phyloP scores from a whole-genome alignment of 2,329 filamentous ascomycete species.

The Cladosporium halotolerans region DNA sequence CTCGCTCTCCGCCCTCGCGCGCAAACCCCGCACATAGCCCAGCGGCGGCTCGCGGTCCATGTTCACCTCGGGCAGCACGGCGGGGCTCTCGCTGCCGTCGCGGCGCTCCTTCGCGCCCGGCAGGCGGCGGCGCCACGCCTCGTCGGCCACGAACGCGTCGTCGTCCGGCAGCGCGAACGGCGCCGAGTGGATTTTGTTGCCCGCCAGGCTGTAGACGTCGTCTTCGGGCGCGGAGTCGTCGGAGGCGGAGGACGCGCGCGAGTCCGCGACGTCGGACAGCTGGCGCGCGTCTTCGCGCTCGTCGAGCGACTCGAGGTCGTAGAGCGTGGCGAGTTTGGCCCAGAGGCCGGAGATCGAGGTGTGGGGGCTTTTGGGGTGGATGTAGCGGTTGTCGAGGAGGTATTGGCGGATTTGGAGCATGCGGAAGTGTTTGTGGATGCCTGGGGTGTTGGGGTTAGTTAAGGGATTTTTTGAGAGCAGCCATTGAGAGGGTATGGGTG shows the following conservation, averaged over 20 bases:
- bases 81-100: slow-evolving; percentile 21
- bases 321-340: slow-evolving; percentile 75
- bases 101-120: slow-evolving; percentile 13
- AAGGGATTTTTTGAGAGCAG: neutral
- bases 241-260: slow-evolving; percentile 7
- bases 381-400: slow-evolving; percentile 29
- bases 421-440: slow-evolving; percentile 89
- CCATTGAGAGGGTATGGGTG: too few species aligned
- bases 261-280: slow-evolving; percentile 35
- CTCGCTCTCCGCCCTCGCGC: slow-evolving; percentile 19
- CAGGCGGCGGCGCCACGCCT: slow-evolving; percentile 39
- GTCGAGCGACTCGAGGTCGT: slow-evolving; percentile 80
- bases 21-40: slow-evolving; percentile 29
- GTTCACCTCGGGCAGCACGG: slow-evolving; percentile 27
- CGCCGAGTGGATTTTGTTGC: slow-evolving; percentile 32
- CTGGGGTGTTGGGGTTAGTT: slow-evolving; percentile 30
- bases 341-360: slow-evolving; percentile 88
- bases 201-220: slow-evolving; percentile 32
- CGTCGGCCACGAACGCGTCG: slow-evolving; percentile 24
- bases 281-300: slow-evolving; percentile 65
- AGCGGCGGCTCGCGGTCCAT: slow-evolving; percentile 27
- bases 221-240: slow-evolving; percentile 32
- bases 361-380: slow-evolving; percentile 46
- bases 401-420: slow-evolving; percentile 65
- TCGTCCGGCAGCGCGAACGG: slow-evolving; percentile 40